Conservation (phyloP, 1,139 yeast species). For the Hyphopichia wangnamkhiaoensis region DNA sequence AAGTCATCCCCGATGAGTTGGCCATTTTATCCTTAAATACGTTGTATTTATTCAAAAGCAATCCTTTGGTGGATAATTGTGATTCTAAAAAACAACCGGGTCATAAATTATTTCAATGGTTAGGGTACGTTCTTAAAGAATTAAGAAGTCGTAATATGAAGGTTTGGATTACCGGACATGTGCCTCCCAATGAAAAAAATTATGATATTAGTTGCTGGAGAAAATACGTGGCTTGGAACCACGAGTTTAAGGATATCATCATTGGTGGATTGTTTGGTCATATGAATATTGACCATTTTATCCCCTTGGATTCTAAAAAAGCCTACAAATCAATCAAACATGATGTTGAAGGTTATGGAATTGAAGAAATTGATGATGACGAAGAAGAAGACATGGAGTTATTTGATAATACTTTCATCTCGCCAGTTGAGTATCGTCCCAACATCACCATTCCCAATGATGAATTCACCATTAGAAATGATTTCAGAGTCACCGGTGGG, state of each 20-base stretch:
- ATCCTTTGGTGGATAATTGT: slow-evolving; percentile 83
- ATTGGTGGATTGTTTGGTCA: slow-evolving; percentile 85
- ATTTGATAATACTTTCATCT: no score
- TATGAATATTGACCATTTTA: slow-evolving; percentile 85
- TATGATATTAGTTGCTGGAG: slow-evolving; percentile 70
- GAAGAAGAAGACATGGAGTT: slow-evolving; percentile 10
- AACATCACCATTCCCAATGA: not conserved
- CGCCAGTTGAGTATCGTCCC: not conserved
- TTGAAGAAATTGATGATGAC: slow-evolving; percentile 9
- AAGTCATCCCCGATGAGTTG: slow-evolving; percentile 73
- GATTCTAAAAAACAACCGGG: slow-evolving; percentile 76
- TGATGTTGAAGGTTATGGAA: slow-evolving; percentile 11
- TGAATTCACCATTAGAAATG: slow-evolving; percentile 20
- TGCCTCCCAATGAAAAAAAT: slow-evolving; percentile 81
- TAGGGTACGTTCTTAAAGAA: slow-evolving; percentile 72
- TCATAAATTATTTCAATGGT: slow-evolving; percentile 72
- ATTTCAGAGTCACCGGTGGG: slow-evolving; percentile 48
- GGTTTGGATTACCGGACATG: slow-evolving; percentile 87
- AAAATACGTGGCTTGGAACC: slow-evolving; percentile 73
- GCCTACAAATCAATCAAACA: slow-evolving; percentile 57
- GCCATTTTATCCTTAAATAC: slow-evolving; percentile 82
- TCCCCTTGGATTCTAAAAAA: slow-evolving; percentile 69
- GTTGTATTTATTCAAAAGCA: slow-evolving; percentile 68
- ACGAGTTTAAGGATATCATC: slow-evolving; percentile 79
- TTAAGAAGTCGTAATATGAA: slow-evolving; percentile 74